Conservation (phyloP, 2,329 filamentous ascomycete genomes). For the Calonectria pauciramosa region DNA sequence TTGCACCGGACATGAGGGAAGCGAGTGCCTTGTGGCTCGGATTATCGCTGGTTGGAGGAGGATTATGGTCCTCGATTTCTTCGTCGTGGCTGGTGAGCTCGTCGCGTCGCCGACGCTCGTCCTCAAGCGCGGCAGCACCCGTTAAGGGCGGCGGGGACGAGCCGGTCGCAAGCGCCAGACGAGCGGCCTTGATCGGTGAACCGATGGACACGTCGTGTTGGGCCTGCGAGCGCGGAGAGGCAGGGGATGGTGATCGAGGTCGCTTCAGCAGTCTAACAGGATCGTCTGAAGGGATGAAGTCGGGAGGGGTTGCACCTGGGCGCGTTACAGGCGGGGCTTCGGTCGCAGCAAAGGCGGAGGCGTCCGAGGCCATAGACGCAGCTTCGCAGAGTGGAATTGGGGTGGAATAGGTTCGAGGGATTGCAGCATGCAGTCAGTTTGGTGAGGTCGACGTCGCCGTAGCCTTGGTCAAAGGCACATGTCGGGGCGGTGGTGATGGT, state of each 20-base stretch:
- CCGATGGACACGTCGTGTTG: slow-evolving; percentile 54
- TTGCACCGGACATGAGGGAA: slow-evolving; percentile 67
- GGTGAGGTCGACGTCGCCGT: slow-evolving; percentile 39
- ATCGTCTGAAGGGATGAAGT: slow-evolving; percentile 56
- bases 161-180: slow-evolving; percentile 59
- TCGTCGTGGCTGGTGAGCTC: slow-evolving; percentile 47
- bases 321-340: slow-evolving; percentile 60
- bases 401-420: slow-evolving; percentile 24
- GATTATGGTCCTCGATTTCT: slow-evolving; percentile 54
- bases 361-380: slow-evolving; percentile 67
- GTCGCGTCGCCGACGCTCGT: slow-evolving; percentile 64
- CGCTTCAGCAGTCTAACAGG: slow-evolving; percentile 59
- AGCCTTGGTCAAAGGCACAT: slow-evolving; percentile 50
- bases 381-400: slow-evolving; percentile 39
- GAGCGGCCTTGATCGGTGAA: slow-evolving; percentile 68
- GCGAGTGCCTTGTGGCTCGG: slow-evolving; percentile 66
- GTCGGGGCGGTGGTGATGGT: slow-evolving; percentile 51
- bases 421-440: slow-evolving; percentile 43
- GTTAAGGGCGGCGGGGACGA: slow-evolving; percentile 64
- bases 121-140: slow-evolving; percentile 67
- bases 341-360: slow-evolving; percentile 66
- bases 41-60: slow-evolving; percentile 64
- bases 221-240: slow-evolving; percentile 51
- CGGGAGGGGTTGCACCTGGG: slow-evolving; percentile 51
- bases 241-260: slow-evolving; percentile 62